A percentile compares a stretch with the other conserved stretches of the same genome.
These are phyloP conservation scores for Astrephomene gubernaculifera DNA, from an alignment of 139 green algal species.

Conservation along the genomic window DNA sequence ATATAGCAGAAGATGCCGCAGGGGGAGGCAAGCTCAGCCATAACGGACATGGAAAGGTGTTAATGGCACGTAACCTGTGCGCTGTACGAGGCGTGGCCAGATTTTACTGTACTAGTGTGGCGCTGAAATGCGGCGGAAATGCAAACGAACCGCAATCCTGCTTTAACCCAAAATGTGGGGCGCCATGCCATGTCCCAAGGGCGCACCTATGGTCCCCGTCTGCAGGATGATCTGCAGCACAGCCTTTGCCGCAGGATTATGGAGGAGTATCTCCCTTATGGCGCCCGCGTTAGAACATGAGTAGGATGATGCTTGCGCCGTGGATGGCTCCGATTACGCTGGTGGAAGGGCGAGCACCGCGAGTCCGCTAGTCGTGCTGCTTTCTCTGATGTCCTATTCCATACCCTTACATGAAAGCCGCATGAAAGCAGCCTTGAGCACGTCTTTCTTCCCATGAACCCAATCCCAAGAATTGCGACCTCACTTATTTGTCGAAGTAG, in stretches of 20 bases:
- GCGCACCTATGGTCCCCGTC: conserved; percentile 20
- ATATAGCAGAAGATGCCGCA: too few relatives aligned
- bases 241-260: not conserved
- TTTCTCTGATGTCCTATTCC: conserved; percentile 14
- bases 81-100: too few relatives aligned
- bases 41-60: too few relatives aligned
- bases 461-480: conserved; percentile 8
- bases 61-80: too few relatives aligned
- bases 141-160: too few relatives aligned
- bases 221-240: conserved; percentile 8
- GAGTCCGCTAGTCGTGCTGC: not conserved
- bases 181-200: too few relatives aligned
- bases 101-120: too few relatives aligned
- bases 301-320: not conserved
- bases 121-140: too few relatives aligned
- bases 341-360: not conserved
- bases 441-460: not conserved
- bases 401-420: not conserved
- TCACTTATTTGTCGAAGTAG: not conserved
- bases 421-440: not conserved
- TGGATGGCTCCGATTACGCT: not conserved
- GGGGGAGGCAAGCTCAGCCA: too few relatives aligned
- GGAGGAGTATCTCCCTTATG: not conserved
- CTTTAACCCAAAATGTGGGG: too few relatives aligned
- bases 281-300: conserved; percentile 12